A percentile compares a stretch with the other conserved stretches of the same genome.
These are phyloP conservation scores for Epichloe bromicola DNA, from an alignment of 2,329 filamentous ascomycete species.

Conservation along the genomic window DNA sequence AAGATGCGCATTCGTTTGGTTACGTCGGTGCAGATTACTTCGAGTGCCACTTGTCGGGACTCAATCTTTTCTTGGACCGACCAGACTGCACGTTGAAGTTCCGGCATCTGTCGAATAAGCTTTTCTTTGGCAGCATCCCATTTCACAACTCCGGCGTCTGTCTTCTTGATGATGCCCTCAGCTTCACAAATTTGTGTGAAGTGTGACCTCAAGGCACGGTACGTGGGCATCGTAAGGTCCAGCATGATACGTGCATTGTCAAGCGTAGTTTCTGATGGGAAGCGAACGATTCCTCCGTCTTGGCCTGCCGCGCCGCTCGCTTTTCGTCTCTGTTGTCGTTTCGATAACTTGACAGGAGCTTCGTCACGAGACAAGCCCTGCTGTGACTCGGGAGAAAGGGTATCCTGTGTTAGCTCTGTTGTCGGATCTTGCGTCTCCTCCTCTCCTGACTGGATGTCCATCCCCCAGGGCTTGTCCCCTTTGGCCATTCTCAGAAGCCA, in stretches of 20 bases:
- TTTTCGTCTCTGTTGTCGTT: constrained; percentile 53
- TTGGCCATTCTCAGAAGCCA: constrained; percentile 51
- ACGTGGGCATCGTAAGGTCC: constrained; percentile 47
- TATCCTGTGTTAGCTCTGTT: background rate
- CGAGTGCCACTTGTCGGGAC: constrained; percentile 54
- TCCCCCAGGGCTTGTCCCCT: constrained; percentile 18
- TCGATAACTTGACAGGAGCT: constrained; percentile 5
- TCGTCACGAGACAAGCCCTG: background rate
- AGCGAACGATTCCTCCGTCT: constrained; percentile 56
- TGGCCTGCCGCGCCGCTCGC: constrained; percentile 46
- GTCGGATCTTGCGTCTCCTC: constrained; percentile 1
- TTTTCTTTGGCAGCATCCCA: constrained; percentile 61
- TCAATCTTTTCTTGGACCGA: constrained; percentile 43
- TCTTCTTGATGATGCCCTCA: constrained; percentile 60
- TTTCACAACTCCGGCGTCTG: constrained; percentile 54
- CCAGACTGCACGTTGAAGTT: constrained; percentile 51
- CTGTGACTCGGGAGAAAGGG: background rate
- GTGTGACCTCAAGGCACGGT: constrained; percentile 49
- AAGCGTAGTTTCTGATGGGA: constrained; percentile 71
- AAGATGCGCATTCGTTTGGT: constrained; percentile 63
- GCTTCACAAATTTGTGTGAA: constrained; percentile 61
- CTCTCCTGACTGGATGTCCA: constrained; percentile 7
- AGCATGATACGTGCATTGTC: constrained; percentile 64
- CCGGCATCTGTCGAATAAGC: constrained; percentile 49
- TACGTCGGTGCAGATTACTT: constrained; percentile 69